Conservation (phyloP, 768 basidiomycete species). For the Leucosporidium creatinivorum region DNA sequence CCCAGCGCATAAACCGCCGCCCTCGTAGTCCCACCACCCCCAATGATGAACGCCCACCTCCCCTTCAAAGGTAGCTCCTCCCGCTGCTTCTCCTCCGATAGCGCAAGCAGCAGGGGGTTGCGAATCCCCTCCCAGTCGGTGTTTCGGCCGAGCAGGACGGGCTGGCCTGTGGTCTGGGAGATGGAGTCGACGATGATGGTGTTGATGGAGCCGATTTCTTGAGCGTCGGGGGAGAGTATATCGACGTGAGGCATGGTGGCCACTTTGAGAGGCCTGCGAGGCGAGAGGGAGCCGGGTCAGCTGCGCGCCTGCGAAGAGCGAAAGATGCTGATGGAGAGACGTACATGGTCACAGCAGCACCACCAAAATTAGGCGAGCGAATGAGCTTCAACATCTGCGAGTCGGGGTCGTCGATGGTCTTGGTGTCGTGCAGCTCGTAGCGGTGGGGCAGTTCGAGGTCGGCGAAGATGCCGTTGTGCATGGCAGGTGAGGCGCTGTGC, state of each 20-base stretch:
- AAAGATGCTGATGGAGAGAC: neutral
- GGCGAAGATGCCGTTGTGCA: slow-evolving; percentile 32
- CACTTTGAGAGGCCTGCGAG: slow-evolving; percentile 31
- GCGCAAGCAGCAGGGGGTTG: slow-evolving; percentile 7
- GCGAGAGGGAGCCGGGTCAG: no score
- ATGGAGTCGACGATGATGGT: slow-evolving; percentile 27
- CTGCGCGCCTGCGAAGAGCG: no score
- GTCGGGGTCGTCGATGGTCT: neutral
- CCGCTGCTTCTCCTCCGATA: neutral
- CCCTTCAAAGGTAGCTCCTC: slow-evolving; percentile 7
- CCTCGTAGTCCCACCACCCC: slow-evolving; percentile 34
- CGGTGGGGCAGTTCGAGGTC: slow-evolving; percentile 7
- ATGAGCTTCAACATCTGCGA: slow-evolving; percentile 3
- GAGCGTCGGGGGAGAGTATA: slow-evolving; percentile 21
- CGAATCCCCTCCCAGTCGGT: slow-evolving; percentile 30
- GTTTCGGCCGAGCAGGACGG: slow-evolving; percentile 31
- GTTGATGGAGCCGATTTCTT: slow-evolving; percentile 32
- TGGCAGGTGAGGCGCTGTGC: slow-evolving; percentile 24
- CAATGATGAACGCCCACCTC: slow-evolving; percentile 17
- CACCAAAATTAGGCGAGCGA: slow-evolving; percentile 1
- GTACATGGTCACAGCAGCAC: slow-evolving; percentile 32
- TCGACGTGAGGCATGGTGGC: slow-evolving; percentile 29
- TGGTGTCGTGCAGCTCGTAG: slow-evolving; percentile 21
- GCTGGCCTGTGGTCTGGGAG: neutral
- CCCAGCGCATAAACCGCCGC: slow-evolving; percentile 34